Evolutionary conservation across 768 basidiomycete species (phyloP).

Genomic region (Symmetrospora coprosmae): DNA sequence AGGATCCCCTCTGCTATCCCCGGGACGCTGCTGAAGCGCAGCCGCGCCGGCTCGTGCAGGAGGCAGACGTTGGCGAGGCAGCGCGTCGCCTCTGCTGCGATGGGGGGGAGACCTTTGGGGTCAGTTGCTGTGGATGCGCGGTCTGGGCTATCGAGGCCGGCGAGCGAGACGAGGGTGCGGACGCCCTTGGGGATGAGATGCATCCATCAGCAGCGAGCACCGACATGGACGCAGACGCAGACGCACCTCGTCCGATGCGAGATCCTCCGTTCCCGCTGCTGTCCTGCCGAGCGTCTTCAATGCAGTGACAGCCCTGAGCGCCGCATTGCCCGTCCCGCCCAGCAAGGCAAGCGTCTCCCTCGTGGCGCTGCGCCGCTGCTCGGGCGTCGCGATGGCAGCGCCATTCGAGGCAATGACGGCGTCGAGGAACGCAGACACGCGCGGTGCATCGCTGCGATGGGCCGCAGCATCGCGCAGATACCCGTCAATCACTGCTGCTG

Average conservation of each 20-base stretch:
- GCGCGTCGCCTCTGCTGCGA: background rate
- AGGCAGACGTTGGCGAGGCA: constrained; percentile 19
- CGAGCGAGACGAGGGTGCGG: background rate
- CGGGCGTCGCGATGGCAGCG: too few species aligned
- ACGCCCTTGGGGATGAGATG: constrained; percentile 2
- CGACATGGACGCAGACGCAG: background rate
- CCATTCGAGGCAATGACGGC: too few species aligned
- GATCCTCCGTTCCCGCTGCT: constrained; percentile 15
- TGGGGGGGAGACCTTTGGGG: background rate
- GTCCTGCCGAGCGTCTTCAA: constrained; percentile 15
- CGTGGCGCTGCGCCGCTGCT: background rate
- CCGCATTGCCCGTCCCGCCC: background rate
- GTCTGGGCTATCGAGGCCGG: background rate
- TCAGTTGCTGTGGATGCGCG: background rate
- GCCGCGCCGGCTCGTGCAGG: constrained; percentile 9
- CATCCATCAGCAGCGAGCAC: background rate
- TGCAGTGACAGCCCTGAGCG: background rate
- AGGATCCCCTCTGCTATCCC: background rate
- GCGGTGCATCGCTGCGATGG: too few species aligned
- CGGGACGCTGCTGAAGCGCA: background rate
- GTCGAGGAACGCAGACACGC: too few species aligned
- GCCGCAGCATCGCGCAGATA: too few species aligned
- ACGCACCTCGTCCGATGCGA: constrained; percentile 17
- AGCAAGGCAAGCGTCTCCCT: background rate
- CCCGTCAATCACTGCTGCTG: too few species aligned